These are phyloP conservation scores for Zoysia pacifica DNA, from an alignment of 176 grass and related monocot species.

Conservation along the genomic window DNA sequence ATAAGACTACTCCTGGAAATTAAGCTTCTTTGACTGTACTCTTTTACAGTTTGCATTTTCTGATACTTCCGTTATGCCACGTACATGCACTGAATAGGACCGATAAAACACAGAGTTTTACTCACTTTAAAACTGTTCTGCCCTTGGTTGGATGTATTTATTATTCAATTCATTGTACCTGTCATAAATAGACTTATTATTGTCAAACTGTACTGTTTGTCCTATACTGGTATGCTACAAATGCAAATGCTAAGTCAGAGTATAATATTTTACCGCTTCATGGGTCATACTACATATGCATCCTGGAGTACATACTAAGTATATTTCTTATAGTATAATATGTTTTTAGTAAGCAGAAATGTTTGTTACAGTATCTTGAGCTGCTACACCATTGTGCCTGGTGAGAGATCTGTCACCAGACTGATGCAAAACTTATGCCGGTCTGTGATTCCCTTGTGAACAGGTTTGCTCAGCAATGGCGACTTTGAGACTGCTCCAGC, in stretches of 20 bases:
- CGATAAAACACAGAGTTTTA: neutral
- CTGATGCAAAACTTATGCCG: conserved; percentile 11
- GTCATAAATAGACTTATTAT: conserved; percentile 15
- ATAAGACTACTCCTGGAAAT: neutral
- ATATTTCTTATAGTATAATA: neutral
- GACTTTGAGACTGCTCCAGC: conserved; percentile 76
- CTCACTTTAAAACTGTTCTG: neutral
- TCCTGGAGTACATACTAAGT: neutral
- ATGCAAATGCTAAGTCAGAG: conserved; percentile 17
- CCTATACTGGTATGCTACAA: neutral
- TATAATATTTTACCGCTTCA: neutral
- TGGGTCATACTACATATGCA: neutral
- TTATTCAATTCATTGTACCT: conserved; percentile 16
- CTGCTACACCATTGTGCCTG: neutral
- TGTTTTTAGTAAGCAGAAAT: conserved; percentile 3
- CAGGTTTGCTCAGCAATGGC: conserved; percentile 85
- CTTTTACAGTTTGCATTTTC: neutral
- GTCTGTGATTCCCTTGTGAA: conserved; percentile 25
- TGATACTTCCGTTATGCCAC: neutral
- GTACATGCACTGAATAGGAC: neutral
- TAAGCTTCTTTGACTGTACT: conserved; percentile 2
- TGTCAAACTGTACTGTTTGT: neutral
- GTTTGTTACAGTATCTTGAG: neutral
- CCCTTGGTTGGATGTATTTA: neutral
- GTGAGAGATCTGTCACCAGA: neutral